phyloP scores from a whole-genome alignment of 495 filamentous ascomycete genomes.

The Pyrenula aspistea region DNA sequence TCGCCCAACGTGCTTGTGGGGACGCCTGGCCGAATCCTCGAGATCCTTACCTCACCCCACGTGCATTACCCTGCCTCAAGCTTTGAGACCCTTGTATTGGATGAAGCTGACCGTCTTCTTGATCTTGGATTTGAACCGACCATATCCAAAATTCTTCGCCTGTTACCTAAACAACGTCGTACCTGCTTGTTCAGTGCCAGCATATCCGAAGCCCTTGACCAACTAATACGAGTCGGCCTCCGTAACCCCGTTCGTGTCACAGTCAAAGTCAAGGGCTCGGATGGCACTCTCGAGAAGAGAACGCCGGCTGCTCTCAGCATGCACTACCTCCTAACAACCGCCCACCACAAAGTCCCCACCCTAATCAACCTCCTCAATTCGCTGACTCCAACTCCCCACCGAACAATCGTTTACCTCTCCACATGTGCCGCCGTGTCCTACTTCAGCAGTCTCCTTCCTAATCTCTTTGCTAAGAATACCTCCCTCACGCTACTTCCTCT shows the following conservation, averaged over 20 bases:
- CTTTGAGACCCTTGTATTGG: constrained; percentile 82
- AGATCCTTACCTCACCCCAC: constrained; percentile 80
- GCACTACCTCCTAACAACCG: constrained; percentile 66
- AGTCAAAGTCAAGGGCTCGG: constrained; percentile 75
- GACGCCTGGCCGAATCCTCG: constrained; percentile 80
- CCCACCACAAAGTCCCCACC: constrained; percentile 64
- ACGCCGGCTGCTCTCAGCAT: constrained; percentile 88
- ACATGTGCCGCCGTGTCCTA: constrained; percentile 96
- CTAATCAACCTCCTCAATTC: constrained; percentile 57
- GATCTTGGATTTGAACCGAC: constrained; percentile 94
- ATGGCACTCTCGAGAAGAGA: constrained; percentile 66
- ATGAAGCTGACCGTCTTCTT: constrained; percentile 85
- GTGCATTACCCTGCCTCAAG: constrained; percentile 80
- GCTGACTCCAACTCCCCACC: constrained; percentile 57
- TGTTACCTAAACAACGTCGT: constrained; percentile 82
- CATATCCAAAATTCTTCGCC: constrained; percentile 69
- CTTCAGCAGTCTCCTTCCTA: constrained; percentile 63
- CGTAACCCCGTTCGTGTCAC: constrained; percentile 88
- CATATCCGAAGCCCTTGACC: constrained; percentile 80
- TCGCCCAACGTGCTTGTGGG: constrained; percentile 80
- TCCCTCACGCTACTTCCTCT: constrained; percentile 56
- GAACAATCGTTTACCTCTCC: constrained; percentile 87
- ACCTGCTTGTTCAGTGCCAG: constrained; percentile 92
- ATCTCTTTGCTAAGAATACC: constrained; percentile 19
- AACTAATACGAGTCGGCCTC: constrained; percentile 84